These are phyloP conservation scores for Jatropha podagrica DNA, from an alignment of 441 rosid species.

Conservation along the genomic window DNA sequence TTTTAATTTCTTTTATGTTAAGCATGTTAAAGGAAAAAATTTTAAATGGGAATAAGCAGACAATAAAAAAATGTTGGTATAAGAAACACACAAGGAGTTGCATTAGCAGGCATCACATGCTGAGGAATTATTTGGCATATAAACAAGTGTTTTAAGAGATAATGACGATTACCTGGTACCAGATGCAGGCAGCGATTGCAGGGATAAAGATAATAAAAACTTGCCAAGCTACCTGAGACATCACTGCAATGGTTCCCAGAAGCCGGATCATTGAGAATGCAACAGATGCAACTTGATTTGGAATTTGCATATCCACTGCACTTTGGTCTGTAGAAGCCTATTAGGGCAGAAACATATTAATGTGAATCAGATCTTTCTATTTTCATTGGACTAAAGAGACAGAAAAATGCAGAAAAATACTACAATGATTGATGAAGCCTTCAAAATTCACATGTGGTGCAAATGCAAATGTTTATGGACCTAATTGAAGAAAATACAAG, in stretches of 20 bases:
- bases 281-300: slow-evolving; percentile 44
- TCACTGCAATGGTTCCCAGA: slow-evolving; percentile 71
- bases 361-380: neutral
- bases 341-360: slow-evolving; percentile 7
- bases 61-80: neutral
- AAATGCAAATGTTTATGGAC: neutral
- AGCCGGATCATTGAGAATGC: slow-evolving; percentile 58
- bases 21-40: neutral
- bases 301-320: slow-evolving; percentile 57
- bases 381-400: neutral
- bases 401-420: neutral
- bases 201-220: slow-evolving; percentile 72
- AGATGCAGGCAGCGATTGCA: slow-evolving; percentile 58
- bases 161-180: slow-evolving; percentile 64
- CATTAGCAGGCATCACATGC: no score
- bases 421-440: neutral
- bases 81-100: neutral
- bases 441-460: neutral
- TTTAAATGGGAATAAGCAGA: neutral
- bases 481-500: neutral
- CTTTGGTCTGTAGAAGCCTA: slow-evolving; percentile 93
- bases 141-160: slow-evolving; percentile 4
- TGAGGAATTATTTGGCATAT: slow-evolving; percentile 1
- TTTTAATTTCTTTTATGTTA: neutral
- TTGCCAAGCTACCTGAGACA: slow-evolving; percentile 93